Evolutionary conservation across 768 basidiomycete species (phyloP), one percentile per base, ranked within the genome.

Genomic region (Leucosporidium scottii): DNA sequence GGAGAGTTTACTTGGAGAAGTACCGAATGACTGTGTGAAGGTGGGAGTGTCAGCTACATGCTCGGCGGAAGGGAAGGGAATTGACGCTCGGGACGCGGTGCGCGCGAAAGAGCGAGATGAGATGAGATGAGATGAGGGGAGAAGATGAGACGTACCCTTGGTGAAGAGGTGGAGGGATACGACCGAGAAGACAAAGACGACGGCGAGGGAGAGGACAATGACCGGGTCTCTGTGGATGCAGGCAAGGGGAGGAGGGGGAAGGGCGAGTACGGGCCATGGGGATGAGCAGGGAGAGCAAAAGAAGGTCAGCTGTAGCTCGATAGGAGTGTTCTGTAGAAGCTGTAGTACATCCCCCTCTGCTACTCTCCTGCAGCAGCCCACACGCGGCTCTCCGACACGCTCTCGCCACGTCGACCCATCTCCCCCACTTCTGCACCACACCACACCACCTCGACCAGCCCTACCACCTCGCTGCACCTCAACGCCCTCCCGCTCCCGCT

Each of bases 181-280:
- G 71, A 76, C 75, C 1, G 65, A 68, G 66, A 72, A 74, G 69
- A 76, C 70, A 70, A 76, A 76, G 44, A 75, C 75, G 66, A 76
- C 69, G 17, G 75, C 74, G 56, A 76, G 71, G 27, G 68, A 69
- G 48, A 76, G 69, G 27, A 76, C 71, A 61, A 76, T 72, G 50
- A 75, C 71, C 15, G 75, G 75, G 60, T 76, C 75, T 13, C 74
- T 76, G 67, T 62, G 59, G 34, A 34, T 7, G 30, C 20, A 10
- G 21, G 48, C 17, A 47, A 54, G 1, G 15, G 44, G 9, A 54
- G 31, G 48, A 21, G 44, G 23, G n/a, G n/a, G n/a, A n/a, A n/a
- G n/a, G n/a, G n/a, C n/a, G n/a, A n/a, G n/a, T n/a, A n/a, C n/a
- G n/a, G n/a, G n/a, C n/a, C n/a, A n/a, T n/a, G n/a, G n/a, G n/a